Percentiles rank a stretch among this genome's conserved stretches.
phyloP scores from a whole-genome alignment of 768 basidiomycete genomes.

The Suillus brevipes region DNA sequence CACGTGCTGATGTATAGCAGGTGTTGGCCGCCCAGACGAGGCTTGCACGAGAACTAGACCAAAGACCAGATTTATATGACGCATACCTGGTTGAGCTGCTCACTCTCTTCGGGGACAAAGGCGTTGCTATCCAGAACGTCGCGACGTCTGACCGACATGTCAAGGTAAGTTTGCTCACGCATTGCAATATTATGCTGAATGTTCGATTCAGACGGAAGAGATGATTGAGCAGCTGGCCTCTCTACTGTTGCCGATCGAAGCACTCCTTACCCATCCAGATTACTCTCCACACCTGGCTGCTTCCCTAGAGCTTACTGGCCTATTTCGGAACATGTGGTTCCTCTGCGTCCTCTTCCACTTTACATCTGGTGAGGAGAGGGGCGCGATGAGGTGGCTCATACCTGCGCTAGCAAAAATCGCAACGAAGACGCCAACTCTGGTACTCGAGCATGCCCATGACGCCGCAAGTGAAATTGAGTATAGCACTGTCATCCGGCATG shows the following conservation, averaged over 20 bases:
- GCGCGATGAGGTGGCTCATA: slow-evolving; percentile 76
- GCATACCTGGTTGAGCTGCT: slow-evolving; percentile 83
- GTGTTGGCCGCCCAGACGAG: slow-evolving; percentile 90
- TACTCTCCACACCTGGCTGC: slow-evolving; percentile 60
- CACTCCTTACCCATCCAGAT: slow-evolving; percentile 70
- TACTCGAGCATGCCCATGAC: slow-evolving; percentile 81
- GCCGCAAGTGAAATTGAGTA: slow-evolving; percentile 89
- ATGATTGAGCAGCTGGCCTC: slow-evolving; percentile 88
- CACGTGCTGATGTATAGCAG: slow-evolving; percentile 35
- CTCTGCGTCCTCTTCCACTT: slow-evolving; percentile 86
- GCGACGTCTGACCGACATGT: slow-evolving; percentile 64
- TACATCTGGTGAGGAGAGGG: slow-evolving; percentile 52
- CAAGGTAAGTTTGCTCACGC: slow-evolving; percentile 48
- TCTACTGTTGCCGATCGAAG: slow-evolving; percentile 87
- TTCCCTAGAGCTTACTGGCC: slow-evolving; percentile 59
- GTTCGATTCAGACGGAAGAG: slow-evolving; percentile 61
- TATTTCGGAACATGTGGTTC: slow-evolving; percentile 96
- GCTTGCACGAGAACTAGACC: slow-evolving; percentile 75
- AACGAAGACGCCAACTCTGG: slow-evolving; percentile 79
- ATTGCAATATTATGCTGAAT: neutral
- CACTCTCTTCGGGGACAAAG: slow-evolving; percentile 86
- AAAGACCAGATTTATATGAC: slow-evolving; percentile 75
- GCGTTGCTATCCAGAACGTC: slow-evolving; percentile 83
- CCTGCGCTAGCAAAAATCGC: slow-evolving; percentile 81
- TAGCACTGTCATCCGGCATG: slow-evolving; percentile 85